Conservation (phyloP, 2,329 filamentous ascomycete genomes). For the Paracoccidioides brasiliensis region DNA sequence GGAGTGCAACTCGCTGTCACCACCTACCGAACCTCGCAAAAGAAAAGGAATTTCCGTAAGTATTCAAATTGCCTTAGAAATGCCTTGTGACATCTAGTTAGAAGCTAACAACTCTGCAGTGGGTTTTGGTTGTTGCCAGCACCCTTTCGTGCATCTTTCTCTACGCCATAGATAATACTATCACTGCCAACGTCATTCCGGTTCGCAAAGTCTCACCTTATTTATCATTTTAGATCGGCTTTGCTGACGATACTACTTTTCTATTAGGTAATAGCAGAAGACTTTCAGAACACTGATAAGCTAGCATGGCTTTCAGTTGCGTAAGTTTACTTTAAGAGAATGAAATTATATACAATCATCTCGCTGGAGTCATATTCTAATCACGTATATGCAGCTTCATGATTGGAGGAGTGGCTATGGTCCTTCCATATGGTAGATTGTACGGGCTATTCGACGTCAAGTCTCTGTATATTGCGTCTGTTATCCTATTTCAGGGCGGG, state of each 20-base stretch:
- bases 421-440: constrained; percentile 25
- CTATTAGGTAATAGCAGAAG: background rate
- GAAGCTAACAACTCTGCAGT: background rate
- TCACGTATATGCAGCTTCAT: constrained; percentile 19
- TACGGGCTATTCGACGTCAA: constrained; percentile 36
- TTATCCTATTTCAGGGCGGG: constrained; percentile 21
- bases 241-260: background rate
- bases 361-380: background rate
- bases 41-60: background rate
- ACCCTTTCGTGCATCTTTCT: background rate
- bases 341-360: background rate
- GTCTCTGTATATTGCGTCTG: constrained; percentile 23
- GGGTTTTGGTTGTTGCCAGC: background rate
- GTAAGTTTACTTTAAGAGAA: background rate
- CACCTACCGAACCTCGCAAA: background rate
- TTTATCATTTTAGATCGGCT: background rate
- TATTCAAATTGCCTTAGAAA: background rate
- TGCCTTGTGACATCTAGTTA: too few relatives aligned
- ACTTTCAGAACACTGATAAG: background rate
- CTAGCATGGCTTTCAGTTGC: background rate
- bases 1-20: background rate
- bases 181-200: background rate
- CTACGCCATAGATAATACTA: background rate
- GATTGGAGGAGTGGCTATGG: constrained; percentile 30
- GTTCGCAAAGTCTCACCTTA: background rate